Conservation (phyloP, 139 green algal genomes). For the Haematococcus sp. region DNA sequence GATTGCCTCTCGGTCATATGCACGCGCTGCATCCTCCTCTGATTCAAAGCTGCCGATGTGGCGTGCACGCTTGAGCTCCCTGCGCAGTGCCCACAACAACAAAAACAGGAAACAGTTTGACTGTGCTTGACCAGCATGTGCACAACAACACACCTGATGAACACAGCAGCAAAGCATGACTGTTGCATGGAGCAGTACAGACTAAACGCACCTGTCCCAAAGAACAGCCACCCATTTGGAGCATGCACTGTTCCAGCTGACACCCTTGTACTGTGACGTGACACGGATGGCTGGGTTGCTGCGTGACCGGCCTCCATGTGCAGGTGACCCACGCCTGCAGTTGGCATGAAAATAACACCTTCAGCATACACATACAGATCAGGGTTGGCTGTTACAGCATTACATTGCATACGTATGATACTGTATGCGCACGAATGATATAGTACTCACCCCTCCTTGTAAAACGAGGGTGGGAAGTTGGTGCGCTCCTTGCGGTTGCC, state of each 20-base stretch:
- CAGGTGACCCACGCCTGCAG: neutral
- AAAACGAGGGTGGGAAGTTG: slow-evolving; percentile 30
- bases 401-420: too few species aligned
- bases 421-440: too few species aligned
- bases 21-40: slow-evolving; percentile 58
- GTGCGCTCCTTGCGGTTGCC: slow-evolving; percentile 24
- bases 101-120: too few species aligned
- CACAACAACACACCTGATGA: neutral
- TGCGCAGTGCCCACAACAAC: neutral
- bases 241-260: slow-evolving; percentile 52
- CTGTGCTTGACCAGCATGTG: too few species aligned
- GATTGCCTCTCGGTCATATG: slow-evolving; percentile 62
- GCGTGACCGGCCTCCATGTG: neutral
- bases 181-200: too few species aligned
- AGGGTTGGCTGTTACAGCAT: too few species aligned
- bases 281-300: slow-evolving; percentile 4
- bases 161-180: neutral
- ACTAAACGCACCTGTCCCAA: slow-evolving; percentile 43
- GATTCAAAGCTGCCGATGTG: slow-evolving; percentile 66
- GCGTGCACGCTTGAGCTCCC: slow-evolving; percentile 48
- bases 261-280: slow-evolving; percentile 52
- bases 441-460: slow-evolving; percentile 15
- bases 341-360: too few species aligned
- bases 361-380: too few species aligned
- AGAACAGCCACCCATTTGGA: slow-evolving; percentile 57